Evolutionary conservation across 2,329 filamentous ascomycete species (phyloP), one percentile per base, ranked within the genome.

Genomic region (Xenoacremonium recifei): DNA sequence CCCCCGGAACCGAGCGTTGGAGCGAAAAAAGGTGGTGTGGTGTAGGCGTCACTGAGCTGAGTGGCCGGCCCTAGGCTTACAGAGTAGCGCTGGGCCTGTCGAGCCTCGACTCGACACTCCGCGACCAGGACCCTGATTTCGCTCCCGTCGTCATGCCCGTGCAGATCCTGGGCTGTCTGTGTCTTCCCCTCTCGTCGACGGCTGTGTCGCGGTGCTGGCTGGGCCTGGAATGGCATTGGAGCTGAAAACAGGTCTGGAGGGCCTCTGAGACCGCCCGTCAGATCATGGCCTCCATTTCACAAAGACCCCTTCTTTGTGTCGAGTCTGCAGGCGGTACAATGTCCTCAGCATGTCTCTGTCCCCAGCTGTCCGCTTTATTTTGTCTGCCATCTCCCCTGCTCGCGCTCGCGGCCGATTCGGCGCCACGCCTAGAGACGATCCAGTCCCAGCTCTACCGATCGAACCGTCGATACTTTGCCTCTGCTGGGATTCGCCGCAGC

Each of bases 361-460:
- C n/a, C n/a, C n/a, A n/a, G n/a, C 9, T 37, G 43, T 17, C n/a
- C 16, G 7, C 6, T 32, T 42, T 45, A 45, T 45, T 45, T 42
- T 42, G 39, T 45, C 43, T 35, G 19, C 17, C 12, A 4, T 7
- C 12, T 7, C 12, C 27, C 11, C 37, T 19, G 25, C 18, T 27
- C 13, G 5, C 15, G 17, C 18, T 31, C 42, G 34, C 45, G 40
- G 39, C 31, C 35, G 36, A 23, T 32, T 35, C 36, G 21, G 34
- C 39, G 35, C 25, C 23, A 34, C 17, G 11, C 40, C 44, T 46
- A 35, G 39, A 35, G 49, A 43, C 33, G 49, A 50, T 53, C 49
- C 40, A 47, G 45, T 41, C 42, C 37, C 31, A 47, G 50, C 48
- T 34, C 31, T 52, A 21, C 15, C 39, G 33, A 21, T 30, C 21